Conservation (phyloP, 441 rosid species). For the Jatropha multifida region DNA sequence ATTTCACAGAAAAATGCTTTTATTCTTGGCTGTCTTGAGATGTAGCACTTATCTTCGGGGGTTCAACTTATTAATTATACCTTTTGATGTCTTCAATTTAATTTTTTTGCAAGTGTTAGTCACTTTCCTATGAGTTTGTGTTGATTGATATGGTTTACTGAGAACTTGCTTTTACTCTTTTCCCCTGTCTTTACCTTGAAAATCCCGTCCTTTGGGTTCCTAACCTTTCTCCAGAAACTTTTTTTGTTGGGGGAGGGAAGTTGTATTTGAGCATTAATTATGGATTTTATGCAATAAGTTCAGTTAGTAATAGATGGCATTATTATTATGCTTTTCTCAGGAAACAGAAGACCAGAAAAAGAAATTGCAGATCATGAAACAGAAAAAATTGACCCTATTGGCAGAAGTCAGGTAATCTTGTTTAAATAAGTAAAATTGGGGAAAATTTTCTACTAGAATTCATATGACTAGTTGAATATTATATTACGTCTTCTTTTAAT, state of each 20-base stretch:
- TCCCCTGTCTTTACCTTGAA: background rate
- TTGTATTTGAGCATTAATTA: too few species aligned
- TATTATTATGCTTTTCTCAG: slow-evolving; percentile 37
- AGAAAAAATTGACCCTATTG: slow-evolving; percentile 41
- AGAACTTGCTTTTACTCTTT: background rate
- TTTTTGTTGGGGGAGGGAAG: too few species aligned
- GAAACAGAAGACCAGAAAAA: slow-evolving; percentile 55
- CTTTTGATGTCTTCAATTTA: background rate
- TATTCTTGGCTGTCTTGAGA: background rate
- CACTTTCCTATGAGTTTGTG: background rate
- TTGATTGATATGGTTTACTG: background rate
- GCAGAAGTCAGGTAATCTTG: slow-evolving; percentile 78
- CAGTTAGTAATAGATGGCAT: background rate
- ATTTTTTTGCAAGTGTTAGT: background rate
- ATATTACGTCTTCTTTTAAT: slow-evolving; percentile 2
- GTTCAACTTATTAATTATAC: background rate
- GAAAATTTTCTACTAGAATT: background rate
- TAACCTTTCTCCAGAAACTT: background rate
- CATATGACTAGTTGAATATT: background rate
- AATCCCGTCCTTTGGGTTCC: background rate
- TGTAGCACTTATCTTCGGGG: background rate
- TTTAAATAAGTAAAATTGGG: background rate
- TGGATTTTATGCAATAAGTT: background rate
- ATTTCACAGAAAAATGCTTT: background rate
- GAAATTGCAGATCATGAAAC: slow-evolving; percentile 58